Percentiles rank a stretch among this genome's conserved stretches.
Conservation (phyloP, 2,329 filamentous ascomycete species). For the Curvularia eragrostidis region DNA sequence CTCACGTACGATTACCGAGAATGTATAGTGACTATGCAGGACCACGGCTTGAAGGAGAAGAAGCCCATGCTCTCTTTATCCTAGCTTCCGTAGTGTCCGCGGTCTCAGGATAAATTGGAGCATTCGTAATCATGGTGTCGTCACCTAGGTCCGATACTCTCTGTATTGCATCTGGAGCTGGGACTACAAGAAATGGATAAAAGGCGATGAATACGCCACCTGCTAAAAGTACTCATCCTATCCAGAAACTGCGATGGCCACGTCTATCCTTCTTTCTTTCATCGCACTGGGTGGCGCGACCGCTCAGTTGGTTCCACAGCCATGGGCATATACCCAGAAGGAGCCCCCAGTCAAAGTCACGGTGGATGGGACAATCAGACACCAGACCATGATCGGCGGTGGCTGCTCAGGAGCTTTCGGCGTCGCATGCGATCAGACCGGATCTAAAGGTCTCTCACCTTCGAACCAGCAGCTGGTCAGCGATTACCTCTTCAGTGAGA, state of each 20-base stretch:
- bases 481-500: constrained; percentile 53
- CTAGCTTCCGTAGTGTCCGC: background rate
- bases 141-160: background rate
- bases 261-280: constrained; percentile 3
- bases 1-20: background rate
- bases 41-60: background rate
- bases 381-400: constrained; percentile 17
- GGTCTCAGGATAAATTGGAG: background rate
- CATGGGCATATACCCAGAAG: constrained; percentile 10
- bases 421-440: constrained; percentile 17
- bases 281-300: background rate
- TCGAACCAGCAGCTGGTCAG: constrained; percentile 49
- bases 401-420: constrained; percentile 18
- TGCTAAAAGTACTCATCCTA: background rate
- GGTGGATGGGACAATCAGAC: constrained; percentile 5
- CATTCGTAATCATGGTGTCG: background rate
- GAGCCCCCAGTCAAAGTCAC: constrained; percentile 7
- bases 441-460: constrained; percentile 28
- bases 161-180: background rate
- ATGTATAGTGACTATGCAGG: background rate
- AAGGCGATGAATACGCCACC: background rate
- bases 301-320: constrained; percentile 11
- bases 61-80: background rate
- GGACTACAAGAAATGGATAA: background rate
- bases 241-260: background rate